Conservation (phyloP, 1,139 yeast genomes). For the Entelexis paramagnoliae region DNA sequence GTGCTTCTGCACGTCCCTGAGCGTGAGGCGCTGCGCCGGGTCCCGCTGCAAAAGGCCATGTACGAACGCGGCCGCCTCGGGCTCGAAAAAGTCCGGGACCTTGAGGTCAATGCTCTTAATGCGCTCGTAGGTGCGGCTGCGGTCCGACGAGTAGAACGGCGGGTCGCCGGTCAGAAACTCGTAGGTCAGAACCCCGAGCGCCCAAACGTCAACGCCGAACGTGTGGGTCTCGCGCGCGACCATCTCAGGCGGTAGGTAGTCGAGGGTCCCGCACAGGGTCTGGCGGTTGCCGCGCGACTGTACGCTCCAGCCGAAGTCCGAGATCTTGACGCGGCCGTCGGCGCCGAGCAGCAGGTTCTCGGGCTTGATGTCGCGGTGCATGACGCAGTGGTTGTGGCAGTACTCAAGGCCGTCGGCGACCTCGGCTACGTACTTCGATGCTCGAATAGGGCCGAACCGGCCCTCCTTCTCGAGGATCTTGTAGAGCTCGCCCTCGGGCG, state of each 20-base stretch:
- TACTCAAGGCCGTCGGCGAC: slow-evolving; percentile 69
- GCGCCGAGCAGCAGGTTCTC: slow-evolving; percentile 71
- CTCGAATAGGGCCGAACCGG: slow-evolving; percentile 58
- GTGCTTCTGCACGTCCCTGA: slow-evolving; percentile 55
- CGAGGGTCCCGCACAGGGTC: slow-evolving; percentile 91
- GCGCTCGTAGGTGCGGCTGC: slow-evolving; percentile 63
- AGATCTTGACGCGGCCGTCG: slow-evolving; percentile 53
- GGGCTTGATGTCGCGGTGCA: slow-evolving; percentile 89
- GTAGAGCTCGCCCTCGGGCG: slow-evolving; percentile 80
- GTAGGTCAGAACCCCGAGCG: slow-evolving; percentile 75
- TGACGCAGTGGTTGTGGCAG: slow-evolving; percentile 65
- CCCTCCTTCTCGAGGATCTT: slow-evolving; percentile 54
- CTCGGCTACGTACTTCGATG: slow-evolving; percentile 70
- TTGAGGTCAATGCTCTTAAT: slow-evolving; percentile 66
- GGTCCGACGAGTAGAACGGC: slow-evolving; percentile 72
- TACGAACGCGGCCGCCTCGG: slow-evolving; percentile 72
- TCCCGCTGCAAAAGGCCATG: slow-evolving; percentile 46
- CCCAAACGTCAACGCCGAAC: slow-evolving; percentile 79
- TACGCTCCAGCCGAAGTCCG: slow-evolving; percentile 97
- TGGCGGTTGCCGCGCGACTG: slow-evolving; percentile 51
- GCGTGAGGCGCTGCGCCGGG: slow-evolving; percentile 54
- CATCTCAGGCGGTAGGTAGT: slow-evolving; percentile 93
- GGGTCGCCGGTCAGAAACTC: slow-evolving; percentile 85
- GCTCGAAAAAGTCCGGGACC: slow-evolving; percentile 58
- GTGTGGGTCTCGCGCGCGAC: slow-evolving; percentile 77